A percentile compares a stretch with the other conserved stretches of the same genome.
Conservation (phyloP, 2,329 filamentous ascomycete genomes). For the Pestalotiopsis sp. region DNA sequence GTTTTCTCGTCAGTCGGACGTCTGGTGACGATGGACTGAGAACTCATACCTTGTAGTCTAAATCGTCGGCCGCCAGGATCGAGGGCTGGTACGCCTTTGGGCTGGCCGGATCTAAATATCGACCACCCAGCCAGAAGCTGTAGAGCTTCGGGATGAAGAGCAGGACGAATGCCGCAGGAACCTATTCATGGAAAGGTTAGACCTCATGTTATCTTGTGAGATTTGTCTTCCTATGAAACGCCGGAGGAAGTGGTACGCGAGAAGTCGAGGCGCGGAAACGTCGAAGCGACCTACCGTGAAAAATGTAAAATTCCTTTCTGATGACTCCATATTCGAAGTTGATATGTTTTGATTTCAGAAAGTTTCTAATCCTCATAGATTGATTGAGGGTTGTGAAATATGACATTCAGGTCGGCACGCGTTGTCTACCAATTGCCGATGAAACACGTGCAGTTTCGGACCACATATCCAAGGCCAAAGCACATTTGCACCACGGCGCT, state of each 20-base stretch:
- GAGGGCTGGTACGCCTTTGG: conserved; percentile 18
- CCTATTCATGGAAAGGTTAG: background rate
- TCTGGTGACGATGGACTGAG: background rate
- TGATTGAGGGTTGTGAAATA: background rate
- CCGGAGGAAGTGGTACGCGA: background rate
- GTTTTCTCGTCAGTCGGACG: background rate
- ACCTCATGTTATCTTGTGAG: too few relatives aligned
- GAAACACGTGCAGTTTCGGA: background rate
- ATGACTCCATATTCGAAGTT: background rate
- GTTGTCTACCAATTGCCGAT: background rate
- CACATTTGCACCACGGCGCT: background rate
- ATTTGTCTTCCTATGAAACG: too few relatives aligned
- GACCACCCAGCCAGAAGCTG: conserved; percentile 17
- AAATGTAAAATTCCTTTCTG: conserved; percentile 14
- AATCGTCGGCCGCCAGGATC: conserved; percentile 17
- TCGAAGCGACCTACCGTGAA: conserved; percentile 5
- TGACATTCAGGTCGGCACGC: background rate
- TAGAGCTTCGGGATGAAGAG: conserved; percentile 20
- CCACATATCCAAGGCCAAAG: background rate
- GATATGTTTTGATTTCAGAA: background rate
- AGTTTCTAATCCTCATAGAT: background rate
- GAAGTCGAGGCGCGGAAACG: background rate
- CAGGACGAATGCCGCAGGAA: conserved; percentile 19
- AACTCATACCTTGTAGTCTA: conserved; percentile 15
- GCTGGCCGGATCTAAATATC: conserved; percentile 17